A percentile compares a stretch with the other conserved stretches of the same genome.
Conservation (phyloP, 306 rosid species). For the Arachis hypogaea region DNA sequence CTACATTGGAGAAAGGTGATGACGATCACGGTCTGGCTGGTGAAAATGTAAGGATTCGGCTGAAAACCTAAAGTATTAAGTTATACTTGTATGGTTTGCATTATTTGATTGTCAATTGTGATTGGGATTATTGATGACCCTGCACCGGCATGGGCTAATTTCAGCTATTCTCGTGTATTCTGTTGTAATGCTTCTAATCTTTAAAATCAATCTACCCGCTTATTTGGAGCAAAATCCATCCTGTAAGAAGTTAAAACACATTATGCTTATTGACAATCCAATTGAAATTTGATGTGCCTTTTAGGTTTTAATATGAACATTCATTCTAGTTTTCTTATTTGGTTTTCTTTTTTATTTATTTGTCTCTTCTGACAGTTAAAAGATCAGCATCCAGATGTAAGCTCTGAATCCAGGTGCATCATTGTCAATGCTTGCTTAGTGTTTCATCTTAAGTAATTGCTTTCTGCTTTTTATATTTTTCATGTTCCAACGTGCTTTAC, state of each 20-base stretch:
- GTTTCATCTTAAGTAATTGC: conserved; percentile 9
- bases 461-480: neutral
- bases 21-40: conserved; percentile 16
- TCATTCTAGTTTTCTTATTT: conserved; percentile 9
- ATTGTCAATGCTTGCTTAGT: conserved; percentile 1
- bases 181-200: neutral
- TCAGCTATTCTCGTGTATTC: neutral
- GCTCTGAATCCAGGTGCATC: conserved; percentile 38
- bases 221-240: neutral
- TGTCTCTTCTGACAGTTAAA: conserved; percentile 29
- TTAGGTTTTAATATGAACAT: neutral
- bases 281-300: conserved; percentile 6
- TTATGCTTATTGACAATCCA: conserved; percentile 4
- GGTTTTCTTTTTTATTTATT: conserved; percentile 10
- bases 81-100: neutral
- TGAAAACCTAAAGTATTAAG: neutral
- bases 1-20: conserved; percentile 43
- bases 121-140: neutral
- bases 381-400: conserved; percentile 33
- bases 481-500: neutral
- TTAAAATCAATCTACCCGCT: neutral
- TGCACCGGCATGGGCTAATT: neutral
- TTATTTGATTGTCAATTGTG: neutral
- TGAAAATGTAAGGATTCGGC: conserved; percentile 37
- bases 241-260: neutral